A percentile compares a stretch with the other conserved stretches of the same genome.
Conservation (phyloP, 1,284 basidiomycete genomes). For the Rhodotorula mucilaginosa region DNA sequence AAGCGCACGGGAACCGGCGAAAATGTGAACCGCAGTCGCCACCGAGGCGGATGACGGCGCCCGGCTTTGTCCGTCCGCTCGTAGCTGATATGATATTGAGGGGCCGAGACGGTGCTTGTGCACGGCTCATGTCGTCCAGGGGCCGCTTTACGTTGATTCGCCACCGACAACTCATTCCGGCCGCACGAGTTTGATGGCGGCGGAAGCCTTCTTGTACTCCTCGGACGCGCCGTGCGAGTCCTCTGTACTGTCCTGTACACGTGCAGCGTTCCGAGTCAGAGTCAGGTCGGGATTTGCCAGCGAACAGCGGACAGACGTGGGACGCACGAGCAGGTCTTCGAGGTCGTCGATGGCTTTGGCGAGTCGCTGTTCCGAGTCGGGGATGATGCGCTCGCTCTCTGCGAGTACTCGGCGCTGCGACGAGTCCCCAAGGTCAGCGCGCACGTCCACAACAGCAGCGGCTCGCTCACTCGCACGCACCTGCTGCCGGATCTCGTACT, state of each 20-base stretch:
- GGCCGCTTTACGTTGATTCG: background rate
- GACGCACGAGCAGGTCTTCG: constrained; percentile 35
- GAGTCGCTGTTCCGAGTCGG: constrained; percentile 38
- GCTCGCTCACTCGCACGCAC: constrained; percentile 4
- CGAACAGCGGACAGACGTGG: background rate
- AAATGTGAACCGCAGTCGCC: too few relatives aligned
- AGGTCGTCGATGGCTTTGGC: constrained; percentile 35
- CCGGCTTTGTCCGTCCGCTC: too few relatives aligned
- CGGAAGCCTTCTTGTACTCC: constrained; percentile 22
- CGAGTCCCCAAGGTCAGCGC: background rate
- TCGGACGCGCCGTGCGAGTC: constrained; percentile 21
- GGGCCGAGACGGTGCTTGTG: too few relatives aligned
- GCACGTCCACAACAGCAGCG: background rate
- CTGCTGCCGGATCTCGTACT: constrained; percentile 37
- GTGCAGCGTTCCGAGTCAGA: too few relatives aligned
- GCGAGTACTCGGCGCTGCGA: constrained; percentile 28
- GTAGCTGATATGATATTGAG: too few relatives aligned
- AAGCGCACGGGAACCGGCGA: too few relatives aligned
- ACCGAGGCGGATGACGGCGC: too few relatives aligned
- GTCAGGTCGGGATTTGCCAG: too few relatives aligned
- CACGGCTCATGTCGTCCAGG: background rate
- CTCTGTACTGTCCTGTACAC: constrained; percentile 19
- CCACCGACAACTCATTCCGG: background rate
- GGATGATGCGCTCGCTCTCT: constrained; percentile 38
- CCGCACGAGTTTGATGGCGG: constrained; percentile 12